These are phyloP conservation scores for Barbatosphaeria neglecta DNA, from an alignment of 495 filamentous ascomycete genomes.

Conservation along the genomic window DNA sequence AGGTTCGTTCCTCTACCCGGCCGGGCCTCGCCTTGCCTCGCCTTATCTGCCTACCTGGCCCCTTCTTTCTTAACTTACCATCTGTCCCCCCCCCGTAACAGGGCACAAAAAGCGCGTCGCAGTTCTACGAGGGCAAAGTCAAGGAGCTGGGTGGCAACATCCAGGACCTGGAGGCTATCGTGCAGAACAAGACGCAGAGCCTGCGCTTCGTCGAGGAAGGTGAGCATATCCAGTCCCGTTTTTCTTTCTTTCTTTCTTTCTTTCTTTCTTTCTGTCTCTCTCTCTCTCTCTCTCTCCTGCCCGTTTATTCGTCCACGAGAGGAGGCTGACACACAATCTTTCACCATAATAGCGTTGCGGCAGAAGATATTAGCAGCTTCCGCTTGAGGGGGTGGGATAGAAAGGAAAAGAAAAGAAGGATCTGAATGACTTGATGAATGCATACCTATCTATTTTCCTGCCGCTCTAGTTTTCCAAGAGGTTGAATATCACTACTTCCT, in stretches of 20 bases:
- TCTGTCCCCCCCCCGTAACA: constrained; percentile 28
- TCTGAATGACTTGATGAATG: neutral
- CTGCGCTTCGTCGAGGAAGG: constrained; percentile 81
- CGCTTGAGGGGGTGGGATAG: too few species aligned
- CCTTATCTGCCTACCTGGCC: too few species aligned
- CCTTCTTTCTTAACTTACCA: too few species aligned
- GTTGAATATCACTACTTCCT: too few species aligned
- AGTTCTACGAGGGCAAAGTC: constrained; percentile 80
- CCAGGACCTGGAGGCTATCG: constrained; percentile 74
- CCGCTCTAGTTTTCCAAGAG: too few species aligned
- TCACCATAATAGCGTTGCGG: constrained; percentile 32
- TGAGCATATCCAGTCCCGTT: too few species aligned
- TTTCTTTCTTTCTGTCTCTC: neutral
- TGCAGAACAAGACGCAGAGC: constrained; percentile 74
- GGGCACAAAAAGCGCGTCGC: constrained; percentile 61
- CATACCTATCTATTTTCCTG: too few species aligned
- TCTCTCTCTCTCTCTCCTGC: neutral
- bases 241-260: neutral
- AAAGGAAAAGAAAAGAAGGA: neutral
- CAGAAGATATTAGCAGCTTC: constrained; percentile 39
- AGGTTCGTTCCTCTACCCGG: constrained; percentile 38
- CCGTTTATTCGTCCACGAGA: neutral
- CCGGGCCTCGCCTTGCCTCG: too few species aligned
- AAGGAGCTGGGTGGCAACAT: constrained; percentile 68
- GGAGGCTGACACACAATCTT: neutral